Evolutionary conservation across 176 grass and related monocot species (phyloP).

Genomic region (Raddia guianensis): DNA sequence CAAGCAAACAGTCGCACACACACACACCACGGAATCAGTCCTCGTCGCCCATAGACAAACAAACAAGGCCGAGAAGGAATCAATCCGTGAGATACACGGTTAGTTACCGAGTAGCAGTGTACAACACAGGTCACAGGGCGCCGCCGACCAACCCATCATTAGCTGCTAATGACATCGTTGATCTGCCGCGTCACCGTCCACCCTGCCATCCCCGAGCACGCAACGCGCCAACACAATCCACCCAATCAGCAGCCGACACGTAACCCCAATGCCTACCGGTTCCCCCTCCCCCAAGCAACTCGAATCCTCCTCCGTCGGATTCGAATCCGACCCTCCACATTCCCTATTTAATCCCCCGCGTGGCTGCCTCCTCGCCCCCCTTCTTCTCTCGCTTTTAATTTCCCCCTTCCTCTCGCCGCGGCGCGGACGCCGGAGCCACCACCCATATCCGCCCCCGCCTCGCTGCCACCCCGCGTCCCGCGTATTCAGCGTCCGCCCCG

Average conservation of each 20-base stretch:
- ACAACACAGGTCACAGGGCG: too few species aligned
- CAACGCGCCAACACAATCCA: not conserved
- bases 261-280: not conserved
- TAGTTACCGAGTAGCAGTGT: too few species aligned
- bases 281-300: not conserved
- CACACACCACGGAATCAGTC: too few species aligned
- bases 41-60: too few species aligned
- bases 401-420: not conserved
- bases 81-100: too few species aligned
- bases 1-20: too few species aligned
- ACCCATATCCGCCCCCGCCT: not conserved
- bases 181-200: not conserved
- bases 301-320: conserved; percentile 17
- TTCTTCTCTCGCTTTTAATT: not conserved
- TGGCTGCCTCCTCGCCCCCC: not conserved
- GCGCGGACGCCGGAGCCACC: conserved; percentile 16
- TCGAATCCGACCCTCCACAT: conserved; percentile 26
- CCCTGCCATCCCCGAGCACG: not conserved
- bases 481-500: not conserved
- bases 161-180: not conserved
- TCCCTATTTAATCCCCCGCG: conserved; percentile 5
- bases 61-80: too few species aligned
- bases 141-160: too few species aligned
- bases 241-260: conserved; percentile 34
- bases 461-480: not conserved